Conservation (phyloP, 306 rosid species). For the Prunus kanzakura region DNA sequence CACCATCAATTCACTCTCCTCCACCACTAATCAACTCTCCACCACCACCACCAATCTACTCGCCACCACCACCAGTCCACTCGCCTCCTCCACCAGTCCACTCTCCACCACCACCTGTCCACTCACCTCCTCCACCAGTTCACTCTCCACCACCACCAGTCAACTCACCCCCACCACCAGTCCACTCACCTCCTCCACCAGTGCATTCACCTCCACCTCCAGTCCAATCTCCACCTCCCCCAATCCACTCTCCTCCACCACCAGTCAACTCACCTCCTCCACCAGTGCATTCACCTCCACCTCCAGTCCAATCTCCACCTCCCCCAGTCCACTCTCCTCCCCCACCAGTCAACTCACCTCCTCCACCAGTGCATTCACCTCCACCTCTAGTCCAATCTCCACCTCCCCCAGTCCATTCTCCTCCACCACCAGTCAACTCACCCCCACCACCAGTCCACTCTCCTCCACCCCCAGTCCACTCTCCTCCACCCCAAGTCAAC, state of each 20-base stretch:
- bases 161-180: background rate
- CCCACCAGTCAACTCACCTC: background rate
- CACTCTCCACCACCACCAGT: background rate
- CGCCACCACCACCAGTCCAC: background rate
- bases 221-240: background rate
- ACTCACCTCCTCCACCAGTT: background rate
- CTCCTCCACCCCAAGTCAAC: conserved; percentile 11
- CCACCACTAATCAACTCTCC: background rate
- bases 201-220: conserved; percentile 8
- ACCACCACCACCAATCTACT: background rate
- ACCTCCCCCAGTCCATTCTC: background rate
- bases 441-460: background rate
- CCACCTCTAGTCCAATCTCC: too few species aligned
- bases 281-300: background rate
- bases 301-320: background rate
- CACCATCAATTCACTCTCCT: background rate
- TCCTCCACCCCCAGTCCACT: background rate
- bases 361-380: too few species aligned
- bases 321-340: conserved; percentile 5
- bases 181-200: background rate
- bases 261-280: background rate
- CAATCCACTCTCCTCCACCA: conserved; percentile 1
- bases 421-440: background rate
- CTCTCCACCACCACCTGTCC: background rate
- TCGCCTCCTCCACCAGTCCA: background rate